These are phyloP conservation scores for Elaeagnus macrophylla DNA, from an alignment of 306 rosid species.

Conservation along the genomic window DNA sequence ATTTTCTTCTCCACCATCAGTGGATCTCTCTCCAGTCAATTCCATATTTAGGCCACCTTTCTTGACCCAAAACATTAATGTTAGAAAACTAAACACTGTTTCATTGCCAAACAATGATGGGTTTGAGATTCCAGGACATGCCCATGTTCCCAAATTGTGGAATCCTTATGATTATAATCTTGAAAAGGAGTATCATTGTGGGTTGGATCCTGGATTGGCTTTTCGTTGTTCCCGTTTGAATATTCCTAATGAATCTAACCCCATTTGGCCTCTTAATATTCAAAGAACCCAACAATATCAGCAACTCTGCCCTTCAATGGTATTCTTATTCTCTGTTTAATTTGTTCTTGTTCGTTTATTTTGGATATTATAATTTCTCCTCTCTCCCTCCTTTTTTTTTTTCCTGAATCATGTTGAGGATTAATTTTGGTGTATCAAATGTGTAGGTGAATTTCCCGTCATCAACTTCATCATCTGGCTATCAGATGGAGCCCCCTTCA, in stretches of 20 bases:
- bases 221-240: constrained; percentile 25
- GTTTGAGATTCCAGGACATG: constrained; percentile 33
- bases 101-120: constrained; percentile 26
- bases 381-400: constrained; percentile 3
- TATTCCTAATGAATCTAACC: constrained; percentile 35
- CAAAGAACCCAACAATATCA: constrained; percentile 38
- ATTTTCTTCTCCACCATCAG: constrained; percentile 23
- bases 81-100: constrained; percentile 18
- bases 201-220: constrained; percentile 35
- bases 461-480: constrained; percentile 37
- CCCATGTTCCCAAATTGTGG: constrained; percentile 32
- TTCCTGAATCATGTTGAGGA: background rate
- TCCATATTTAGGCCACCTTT: constrained; percentile 25
- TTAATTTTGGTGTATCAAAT: constrained; percentile 17
- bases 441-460: constrained; percentile 52
- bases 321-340: constrained; percentile 7
- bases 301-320: constrained; percentile 44
- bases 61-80: constrained; percentile 27
- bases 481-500: constrained; percentile 93
- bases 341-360: background rate
- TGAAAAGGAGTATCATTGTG: constrained; percentile 26
- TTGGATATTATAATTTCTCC: background rate
- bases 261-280: constrained; percentile 30
- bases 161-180: constrained; percentile 29
- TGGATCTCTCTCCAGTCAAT: constrained; percentile 24